Evolutionary conservation across 177 flowering plant species (phyloP).

Genomic region (Telopea speciosissima): DNA sequence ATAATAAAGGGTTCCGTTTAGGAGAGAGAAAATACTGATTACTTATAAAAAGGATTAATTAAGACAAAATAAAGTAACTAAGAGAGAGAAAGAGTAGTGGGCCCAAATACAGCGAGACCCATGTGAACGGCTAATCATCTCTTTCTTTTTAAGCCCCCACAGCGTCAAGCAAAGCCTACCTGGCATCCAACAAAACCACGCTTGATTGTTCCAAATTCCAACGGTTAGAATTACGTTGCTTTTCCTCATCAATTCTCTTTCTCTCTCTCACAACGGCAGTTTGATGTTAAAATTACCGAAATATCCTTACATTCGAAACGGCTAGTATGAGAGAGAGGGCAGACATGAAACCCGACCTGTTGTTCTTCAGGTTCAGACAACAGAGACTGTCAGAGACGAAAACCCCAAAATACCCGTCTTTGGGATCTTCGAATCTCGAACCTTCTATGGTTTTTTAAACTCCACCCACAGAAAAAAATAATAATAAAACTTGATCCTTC

Average conservation of each 20-base stretch:
- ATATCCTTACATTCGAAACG: not conserved
- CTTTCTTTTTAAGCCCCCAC: not conserved
- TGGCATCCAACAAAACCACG: conserved; percentile 13
- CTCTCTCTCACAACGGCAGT: not conserved
- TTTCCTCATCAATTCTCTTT: not conserved
- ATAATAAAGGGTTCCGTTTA: too few relatives aligned
- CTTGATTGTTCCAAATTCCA: not conserved
- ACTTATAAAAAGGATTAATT: not conserved
- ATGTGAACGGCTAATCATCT: conserved; percentile 19
- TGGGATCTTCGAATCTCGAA: too few relatives aligned
- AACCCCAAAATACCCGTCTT: too few relatives aligned
- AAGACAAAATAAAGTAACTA: too few relatives aligned
- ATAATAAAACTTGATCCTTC: too few relatives aligned
- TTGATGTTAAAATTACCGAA: not conserved
- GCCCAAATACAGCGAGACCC: conserved; percentile 15
- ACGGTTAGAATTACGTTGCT: not conserved
- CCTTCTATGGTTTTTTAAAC: too few relatives aligned
- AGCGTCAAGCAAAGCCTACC: conserved; percentile 1
- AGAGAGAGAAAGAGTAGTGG: conserved; percentile 6
- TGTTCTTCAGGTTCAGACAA: too few relatives aligned
- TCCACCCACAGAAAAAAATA: too few relatives aligned
- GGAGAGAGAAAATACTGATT: not conserved
- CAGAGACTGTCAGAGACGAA: too few relatives aligned
- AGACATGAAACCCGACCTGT: too few relatives aligned
- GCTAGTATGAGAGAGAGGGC: not conserved